phyloP scores from a whole-genome alignment of 1,139 yeast species.

The Tardiomyces blankii region DNA sequence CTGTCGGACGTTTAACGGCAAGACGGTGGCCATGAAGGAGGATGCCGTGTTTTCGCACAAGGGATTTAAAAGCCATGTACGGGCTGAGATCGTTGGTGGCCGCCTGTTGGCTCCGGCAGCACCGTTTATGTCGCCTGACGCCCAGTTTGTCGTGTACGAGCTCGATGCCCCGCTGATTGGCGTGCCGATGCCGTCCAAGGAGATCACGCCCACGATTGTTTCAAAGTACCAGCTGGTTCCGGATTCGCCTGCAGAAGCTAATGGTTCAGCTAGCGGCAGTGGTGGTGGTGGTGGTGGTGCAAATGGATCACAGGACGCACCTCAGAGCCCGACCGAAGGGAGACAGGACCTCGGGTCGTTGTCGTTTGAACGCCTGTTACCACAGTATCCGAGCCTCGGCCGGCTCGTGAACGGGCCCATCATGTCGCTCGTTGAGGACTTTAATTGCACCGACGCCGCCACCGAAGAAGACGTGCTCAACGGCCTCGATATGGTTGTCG shows the following conservation, averaged over 20 bases:
- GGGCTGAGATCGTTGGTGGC: conserved; percentile 35
- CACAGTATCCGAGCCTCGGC: too few relatives aligned
- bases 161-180: conserved; percentile 39
- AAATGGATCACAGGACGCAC: too few relatives aligned
- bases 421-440: not conserved
- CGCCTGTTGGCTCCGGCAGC: conserved; percentile 35
- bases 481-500: not conserved
- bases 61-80: conserved; percentile 41
- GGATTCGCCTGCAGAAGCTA: too few relatives aligned
- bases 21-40: conserved; percentile 46
- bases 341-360: too few relatives aligned
- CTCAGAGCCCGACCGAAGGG: too few relatives aligned
- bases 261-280: too few relatives aligned
- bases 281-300: too few relatives aligned
- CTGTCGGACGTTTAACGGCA: conserved; percentile 49
- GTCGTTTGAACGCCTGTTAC: too few relatives aligned
- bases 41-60: conserved; percentile 34
- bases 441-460: not conserved
- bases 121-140: conserved; percentile 37
- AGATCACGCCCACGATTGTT: conserved; percentile 12
- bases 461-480: not conserved
- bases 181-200: conserved; percentile 14
- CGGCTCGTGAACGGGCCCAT: too few relatives aligned
- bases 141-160: conserved; percentile 36
- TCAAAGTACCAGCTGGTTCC: not conserved